Percentiles rank a stretch among this genome's conserved stretches.
These are phyloP conservation scores for Yamadazyma tumulicola DNA, from an alignment of 805 yeast genomes.

Conservation along the genomic window DNA sequence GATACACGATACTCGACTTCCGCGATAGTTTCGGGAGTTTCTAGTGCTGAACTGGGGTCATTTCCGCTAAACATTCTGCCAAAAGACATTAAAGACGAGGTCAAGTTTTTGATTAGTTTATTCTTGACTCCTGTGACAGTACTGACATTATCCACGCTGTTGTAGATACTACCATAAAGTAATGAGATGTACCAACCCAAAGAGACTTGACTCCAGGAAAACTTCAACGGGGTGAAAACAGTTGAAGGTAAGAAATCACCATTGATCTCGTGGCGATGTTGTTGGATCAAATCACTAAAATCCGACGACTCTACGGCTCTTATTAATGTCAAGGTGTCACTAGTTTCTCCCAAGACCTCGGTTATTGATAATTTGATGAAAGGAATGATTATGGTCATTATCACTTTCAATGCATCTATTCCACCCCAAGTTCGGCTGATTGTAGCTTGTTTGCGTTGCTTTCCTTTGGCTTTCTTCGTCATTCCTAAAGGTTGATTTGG, in stretches of 20 bases:
- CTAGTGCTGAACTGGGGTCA: slow-evolving; percentile 8
- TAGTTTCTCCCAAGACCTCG: slow-evolving; percentile 21
- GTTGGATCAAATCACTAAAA: slow-evolving; percentile 18
- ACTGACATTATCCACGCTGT: slow-evolving; percentile 19
- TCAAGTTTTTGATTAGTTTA: slow-evolving; percentile 38
- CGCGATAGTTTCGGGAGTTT: slow-evolving; percentile 12
- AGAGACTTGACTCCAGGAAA: slow-evolving; percentile 60
- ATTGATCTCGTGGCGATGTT: slow-evolving; percentile 27
- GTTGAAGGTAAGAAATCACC: slow-evolving; percentile 43
- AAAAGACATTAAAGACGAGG: slow-evolving; percentile 33
- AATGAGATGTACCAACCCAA: slow-evolving; percentile 75
- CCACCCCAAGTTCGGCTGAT: slow-evolving; percentile 57
- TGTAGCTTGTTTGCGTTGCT: slow-evolving; percentile 48
- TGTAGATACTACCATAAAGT: slow-evolving; percentile 57
- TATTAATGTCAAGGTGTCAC: slow-evolving; percentile 30
- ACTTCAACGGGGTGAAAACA: slow-evolving; percentile 40
- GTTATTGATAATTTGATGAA: slow-evolving; percentile 25
- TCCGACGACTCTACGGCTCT: slow-evolving; percentile 40
- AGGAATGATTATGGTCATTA: slow-evolving; percentile 40
- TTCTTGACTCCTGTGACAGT: slow-evolving; percentile 20
- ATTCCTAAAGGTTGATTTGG: slow-evolving; percentile 58
- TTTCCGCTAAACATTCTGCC: slow-evolving; percentile 24
- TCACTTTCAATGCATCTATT: slow-evolving; percentile 41
- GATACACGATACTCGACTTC: slow-evolving; percentile 28
- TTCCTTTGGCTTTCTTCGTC: slow-evolving; percentile 54